Evolutionary conservation across 2,329 filamentous ascomycete genomes (phyloP), one percentile per base, ranked within the genome.

Genomic region (Ophiostoma quercus): DNA sequence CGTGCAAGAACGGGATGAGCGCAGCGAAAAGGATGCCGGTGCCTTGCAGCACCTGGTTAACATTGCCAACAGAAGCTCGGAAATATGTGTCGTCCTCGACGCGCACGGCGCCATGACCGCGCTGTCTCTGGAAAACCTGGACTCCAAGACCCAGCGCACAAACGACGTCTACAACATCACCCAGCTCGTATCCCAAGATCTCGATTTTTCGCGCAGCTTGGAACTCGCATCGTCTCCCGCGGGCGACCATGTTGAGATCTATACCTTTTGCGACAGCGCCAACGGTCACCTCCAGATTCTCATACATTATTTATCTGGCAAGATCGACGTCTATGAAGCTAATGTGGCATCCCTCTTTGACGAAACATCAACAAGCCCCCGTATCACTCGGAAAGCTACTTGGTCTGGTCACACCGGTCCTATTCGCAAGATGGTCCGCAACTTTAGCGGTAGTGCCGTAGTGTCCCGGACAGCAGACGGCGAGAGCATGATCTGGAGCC

Each of bases 51-150:
- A 96, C 76, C 82, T 98, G 5, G 90, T 96, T 62, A 90, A 93
- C 74, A 85, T 97, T 74, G 92, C 92, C 11, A 95, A 94, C 72
- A 89, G 90, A 68, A 91, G 86, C 70, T 92, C 94, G 0, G 95
- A 99, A 77, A 87, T 99, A 2, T 95, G 93, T 74, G 84, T 98
- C 32, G 88, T 94, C 9, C 83, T 97, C 66, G 92, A 98, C 78
- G 88, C 89, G n/a, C 82, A 85, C 66, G 94, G 94, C 0, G 88
- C 89, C 73, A 92, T 98, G 90, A 93, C 92, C 57, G 92, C 92
- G 0, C 97, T 94, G 92, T 94, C 92, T 0, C 80, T 99, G 70
- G 94, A 98, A 77, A 94, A 94, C 76, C 86, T 96, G 25, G 90
- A 90, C 47, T 88, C 87, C 74, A 92, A 89, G 76, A 82, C 84